These are phyloP conservation scores for Syncephalis fuscata DNA, from an alignment of 371 early-diverging fungal genomes.

Conservation along the genomic window DNA sequence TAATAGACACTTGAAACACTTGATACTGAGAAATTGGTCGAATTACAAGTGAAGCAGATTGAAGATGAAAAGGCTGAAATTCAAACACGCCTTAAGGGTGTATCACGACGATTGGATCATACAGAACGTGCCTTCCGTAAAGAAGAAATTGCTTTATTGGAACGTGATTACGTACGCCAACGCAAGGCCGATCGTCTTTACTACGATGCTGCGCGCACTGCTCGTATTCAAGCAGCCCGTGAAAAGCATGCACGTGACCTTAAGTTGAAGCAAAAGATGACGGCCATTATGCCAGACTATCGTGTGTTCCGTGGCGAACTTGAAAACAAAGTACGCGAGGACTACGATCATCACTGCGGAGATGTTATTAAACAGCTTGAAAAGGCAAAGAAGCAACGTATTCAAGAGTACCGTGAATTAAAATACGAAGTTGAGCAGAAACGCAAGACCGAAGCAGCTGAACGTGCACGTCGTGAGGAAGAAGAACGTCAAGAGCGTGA, in stretches of 20 bases:
- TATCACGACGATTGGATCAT: conserved; percentile 75
- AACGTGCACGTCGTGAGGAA: conserved; percentile 18
- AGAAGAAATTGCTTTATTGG: conserved; percentile 83
- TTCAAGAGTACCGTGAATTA: conserved; percentile 29
- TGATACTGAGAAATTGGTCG: conserved; percentile 63
- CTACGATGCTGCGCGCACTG: conserved; percentile 58
- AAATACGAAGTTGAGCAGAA: conserved; percentile 29
- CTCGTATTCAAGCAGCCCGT: conserved; percentile 38
- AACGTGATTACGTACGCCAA: conserved; percentile 81
- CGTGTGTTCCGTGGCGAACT: conserved; percentile 34
- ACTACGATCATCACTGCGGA: conserved; percentile 16
- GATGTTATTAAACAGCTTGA: conserved; percentile 39
- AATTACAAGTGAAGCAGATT: conserved; percentile 77
- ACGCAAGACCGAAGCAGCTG: conserved; percentile 19
- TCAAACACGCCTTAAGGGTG: conserved; percentile 46
- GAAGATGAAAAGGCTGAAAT: conserved; percentile 80
- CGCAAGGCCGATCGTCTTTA: conserved; percentile 63
- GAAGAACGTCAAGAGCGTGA: conserved; percentile 17
- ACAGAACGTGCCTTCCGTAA: conserved; percentile 93
- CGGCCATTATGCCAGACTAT: conserved; percentile 68
- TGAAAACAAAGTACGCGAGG: conserved; percentile 25
- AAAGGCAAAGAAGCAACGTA: conserved; percentile 49
- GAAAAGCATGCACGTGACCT: conserved; percentile 56
- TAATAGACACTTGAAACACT: conserved; percentile 39
- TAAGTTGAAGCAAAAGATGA: conserved; percentile 54